A percentile compares a stretch with the other conserved stretches of the same genome.
Conservation (phyloP, 805 yeast genomes). For the Candida coquimbonensis region DNA sequence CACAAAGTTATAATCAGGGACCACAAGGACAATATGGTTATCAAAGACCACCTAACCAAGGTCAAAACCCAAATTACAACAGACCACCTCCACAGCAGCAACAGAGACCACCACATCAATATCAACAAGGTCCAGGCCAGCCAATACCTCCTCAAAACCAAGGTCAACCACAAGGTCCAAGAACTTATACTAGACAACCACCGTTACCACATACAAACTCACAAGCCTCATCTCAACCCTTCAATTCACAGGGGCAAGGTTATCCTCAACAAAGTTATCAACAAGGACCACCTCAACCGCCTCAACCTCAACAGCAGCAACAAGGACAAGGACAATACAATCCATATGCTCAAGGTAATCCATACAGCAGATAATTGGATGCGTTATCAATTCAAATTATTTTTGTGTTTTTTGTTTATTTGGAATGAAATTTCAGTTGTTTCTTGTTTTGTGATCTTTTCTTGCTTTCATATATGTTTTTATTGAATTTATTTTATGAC, state of each 20-base stretch:
- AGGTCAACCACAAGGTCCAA: conserved; percentile 6
- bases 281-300: conserved; percentile 1
- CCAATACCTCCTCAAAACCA: not conserved
- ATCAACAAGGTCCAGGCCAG: not conserved
- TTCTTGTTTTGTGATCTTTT: too few species aligned
- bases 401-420: too few species aligned
- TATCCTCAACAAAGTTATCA: conserved; percentile 4
- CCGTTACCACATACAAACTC: conserved; percentile 7
- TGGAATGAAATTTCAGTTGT: too few species aligned
- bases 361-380: not conserved
- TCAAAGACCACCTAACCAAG: conserved; percentile 1
- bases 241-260: not conserved
- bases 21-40: not conserved
- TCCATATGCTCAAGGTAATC: conserved; percentile 6
- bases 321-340: not conserved
- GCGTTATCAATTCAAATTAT: too few species aligned
- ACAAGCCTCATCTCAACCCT: conserved; percentile 3
- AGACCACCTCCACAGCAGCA: conserved; percentile 4
- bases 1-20: not conserved
- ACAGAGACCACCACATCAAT: conserved; percentile 7
- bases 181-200: conserved; percentile 3
- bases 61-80: not conserved
- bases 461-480: too few species aligned
- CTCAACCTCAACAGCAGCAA: not conserved
- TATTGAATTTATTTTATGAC: too few species aligned